Percentiles rank a stretch among this genome's conserved stretches.
These are phyloP conservation scores for Xerocomus potaroensis DNA, from an alignment of 768 basidiomycete species.

Conservation along the genomic window DNA sequence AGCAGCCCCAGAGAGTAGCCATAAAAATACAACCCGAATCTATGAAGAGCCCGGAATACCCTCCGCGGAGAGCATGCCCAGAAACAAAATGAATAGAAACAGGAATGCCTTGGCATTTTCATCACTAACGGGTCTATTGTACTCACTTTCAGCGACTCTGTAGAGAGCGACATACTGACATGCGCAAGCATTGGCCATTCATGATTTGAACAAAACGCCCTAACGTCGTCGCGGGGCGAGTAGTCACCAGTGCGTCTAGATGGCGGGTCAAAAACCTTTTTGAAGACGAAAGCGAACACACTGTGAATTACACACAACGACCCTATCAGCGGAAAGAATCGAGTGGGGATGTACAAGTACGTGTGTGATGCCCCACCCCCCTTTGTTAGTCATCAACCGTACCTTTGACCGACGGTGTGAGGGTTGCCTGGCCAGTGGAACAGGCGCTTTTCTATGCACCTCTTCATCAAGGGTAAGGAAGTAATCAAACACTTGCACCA, in stretches of 20 bases:
- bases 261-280: not conserved
- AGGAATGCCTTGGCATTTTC: not conserved
- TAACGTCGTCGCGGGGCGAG: not conserved
- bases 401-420: not conserved
- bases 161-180: conserved; percentile 7
- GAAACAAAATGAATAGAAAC: conserved; percentile 3
- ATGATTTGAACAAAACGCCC: not conserved
- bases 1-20: conserved; percentile 3
- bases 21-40: not conserved
- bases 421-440: not conserved
- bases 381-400: not conserved
- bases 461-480: conserved; percentile 11
- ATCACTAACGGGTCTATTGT: not conserved
- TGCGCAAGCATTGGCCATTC: not conserved
- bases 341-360: conserved; percentile 7
- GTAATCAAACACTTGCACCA: conserved; percentile 7
- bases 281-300: not conserved
- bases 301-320: conserved; percentile 6
- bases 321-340: conserved; percentile 7
- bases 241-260: conserved; percentile 1
- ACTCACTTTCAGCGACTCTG: conserved; percentile 6
- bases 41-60: not conserved
- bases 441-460: not conserved
- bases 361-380: conserved; percentile 10
- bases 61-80: conserved; percentile 7